phyloP scores from a whole-genome alignment of 331 rosid genomes.

The Telfairia occidentalis region DNA sequence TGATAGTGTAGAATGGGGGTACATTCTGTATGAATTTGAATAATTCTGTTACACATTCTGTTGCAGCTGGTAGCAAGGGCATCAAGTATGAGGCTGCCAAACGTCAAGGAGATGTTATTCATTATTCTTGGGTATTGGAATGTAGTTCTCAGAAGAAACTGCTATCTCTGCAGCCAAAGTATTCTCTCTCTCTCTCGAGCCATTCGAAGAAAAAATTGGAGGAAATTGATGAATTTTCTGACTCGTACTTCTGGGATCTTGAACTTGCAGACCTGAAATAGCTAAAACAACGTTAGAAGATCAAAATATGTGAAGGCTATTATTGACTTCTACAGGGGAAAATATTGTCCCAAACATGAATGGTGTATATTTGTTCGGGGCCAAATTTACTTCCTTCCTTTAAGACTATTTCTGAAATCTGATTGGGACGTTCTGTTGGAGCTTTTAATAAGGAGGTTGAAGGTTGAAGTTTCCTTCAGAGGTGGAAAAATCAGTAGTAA shows the following conservation, averaged over 20 bases:
- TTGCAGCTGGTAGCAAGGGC: conserved; percentile 86
- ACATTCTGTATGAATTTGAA: conserved; percentile 86
- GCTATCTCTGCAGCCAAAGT: conserved; percentile 65
- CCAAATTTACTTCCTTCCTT: conserved; percentile 43
- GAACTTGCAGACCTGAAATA: conserved; percentile 59
- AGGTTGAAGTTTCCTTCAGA: conserved; percentile 54
- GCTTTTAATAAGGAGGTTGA: conserved; percentile 52
- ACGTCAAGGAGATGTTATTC: conserved; percentile 67
- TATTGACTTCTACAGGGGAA: conserved; percentile 55
- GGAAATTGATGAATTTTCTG: conserved; percentile 81
- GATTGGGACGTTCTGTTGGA: conserved; percentile 40
- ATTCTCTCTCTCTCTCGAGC: conserved; percentile 62
- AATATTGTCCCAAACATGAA: conserved; percentile 63
- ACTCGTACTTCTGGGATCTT: conserved; percentile 69
- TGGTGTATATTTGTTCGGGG: conserved; percentile 63
- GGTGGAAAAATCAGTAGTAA: conserved; percentile 53
- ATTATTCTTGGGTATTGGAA: conserved; percentile 65
- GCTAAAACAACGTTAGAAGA: conserved; percentile 47
- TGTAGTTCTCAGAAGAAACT: conserved; percentile 58
- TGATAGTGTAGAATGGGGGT: conserved; percentile 87
- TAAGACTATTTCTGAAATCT: conserved; percentile 37
- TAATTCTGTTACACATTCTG: conserved; percentile 69
- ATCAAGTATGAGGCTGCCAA: conserved; percentile 81
- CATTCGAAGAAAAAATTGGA: conserved; percentile 56
- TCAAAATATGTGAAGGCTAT: conserved; percentile 29